Base-by-base conservation (phyloP, 495 filamentous ascomycete genomes). In the Pseudoneurospora amorphoporcata region DNA sequence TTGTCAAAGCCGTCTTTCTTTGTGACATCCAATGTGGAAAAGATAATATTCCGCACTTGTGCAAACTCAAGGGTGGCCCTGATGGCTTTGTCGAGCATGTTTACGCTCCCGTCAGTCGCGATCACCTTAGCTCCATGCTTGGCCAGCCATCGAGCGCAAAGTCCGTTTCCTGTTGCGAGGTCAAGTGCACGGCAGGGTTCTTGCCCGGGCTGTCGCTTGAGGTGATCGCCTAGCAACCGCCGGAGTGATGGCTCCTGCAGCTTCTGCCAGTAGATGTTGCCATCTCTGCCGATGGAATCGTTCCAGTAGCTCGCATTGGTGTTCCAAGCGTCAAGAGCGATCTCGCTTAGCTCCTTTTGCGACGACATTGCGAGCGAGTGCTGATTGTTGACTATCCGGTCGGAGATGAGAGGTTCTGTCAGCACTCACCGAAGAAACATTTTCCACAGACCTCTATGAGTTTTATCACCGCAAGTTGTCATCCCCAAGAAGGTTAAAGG, bases 141-240 rank as follows among this genome's bases (percentile, higher is more conserved):
- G 6, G 73, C 74, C 12, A 85, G 65, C 77, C 78, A 82, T 16
- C 83, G 77, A 14, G 82, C 81, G 43, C 80, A 78, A 9, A 83
- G 75, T 14, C 83, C 82, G 61, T 85, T 85, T 19, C 83, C 83
- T 4, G 81, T 84, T 0, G 82, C 79, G 19, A 85, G 72, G 9
- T 85, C 82, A 17, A 84, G 78, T 3, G 81, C 78, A 8, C 69
- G 71, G 29, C 74, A 76, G n/a, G 4, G 9, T 9, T 12, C 2
- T 23, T 53, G n/a, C 72, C 75, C 19, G 72, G 58, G 9, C 69
- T 68, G n/a, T 43, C 38, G 17, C 3, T 4, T 23, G 9, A 80
- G 71, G 12, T 74, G 68, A 0, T 71, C 39, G 8, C 69, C 72
- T 1, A 83, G 74, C 23, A 84, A 73, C 14, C 80, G 80, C 4